Conservation (phyloP, 495 filamentous ascomycete species). For the Neurospora sp. region DNA sequence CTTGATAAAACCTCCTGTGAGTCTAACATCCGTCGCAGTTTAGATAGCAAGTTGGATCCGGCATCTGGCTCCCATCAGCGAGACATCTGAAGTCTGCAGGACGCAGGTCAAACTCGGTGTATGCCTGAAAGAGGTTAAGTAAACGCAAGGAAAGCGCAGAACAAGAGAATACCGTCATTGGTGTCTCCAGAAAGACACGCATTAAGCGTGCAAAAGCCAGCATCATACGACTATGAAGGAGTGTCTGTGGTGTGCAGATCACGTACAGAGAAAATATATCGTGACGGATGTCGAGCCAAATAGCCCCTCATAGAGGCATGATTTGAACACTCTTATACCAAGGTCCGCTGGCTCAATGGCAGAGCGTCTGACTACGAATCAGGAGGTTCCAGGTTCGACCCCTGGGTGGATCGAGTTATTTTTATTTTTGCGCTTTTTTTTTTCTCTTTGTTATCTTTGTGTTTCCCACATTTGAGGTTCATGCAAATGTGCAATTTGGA, state of each 20-base stretch:
- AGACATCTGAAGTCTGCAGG: not conserved
- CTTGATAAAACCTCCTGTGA: not conserved
- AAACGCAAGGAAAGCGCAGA: not conserved
- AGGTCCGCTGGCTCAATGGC: not conserved
- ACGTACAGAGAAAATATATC: not conserved
- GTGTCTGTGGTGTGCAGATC: not conserved
- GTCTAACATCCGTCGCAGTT: not conserved
- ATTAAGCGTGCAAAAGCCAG: not conserved
- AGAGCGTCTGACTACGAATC: not conserved
- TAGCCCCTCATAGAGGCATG: not conserved
- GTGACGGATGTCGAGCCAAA: too few relatives aligned
- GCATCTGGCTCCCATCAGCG: not conserved
- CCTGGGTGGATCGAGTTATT: not conserved
- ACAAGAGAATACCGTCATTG: not conserved
- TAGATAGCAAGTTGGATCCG: not conserved
- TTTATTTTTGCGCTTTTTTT: not conserved
- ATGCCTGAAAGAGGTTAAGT: not conserved
- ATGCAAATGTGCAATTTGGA: not conserved
- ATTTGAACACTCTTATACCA: accelerated
- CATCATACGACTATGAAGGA: not conserved
- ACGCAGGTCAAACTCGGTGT: not conserved
- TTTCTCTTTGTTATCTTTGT: not conserved
- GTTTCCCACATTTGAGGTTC: not conserved
- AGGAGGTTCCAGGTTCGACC: not conserved
- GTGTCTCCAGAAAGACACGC: not conserved